Percentiles rank a stretch among this genome's conserved stretches.
Conservation (phyloP, 2,329 filamentous ascomycete species). For the Monosporascus sp. region DNA sequence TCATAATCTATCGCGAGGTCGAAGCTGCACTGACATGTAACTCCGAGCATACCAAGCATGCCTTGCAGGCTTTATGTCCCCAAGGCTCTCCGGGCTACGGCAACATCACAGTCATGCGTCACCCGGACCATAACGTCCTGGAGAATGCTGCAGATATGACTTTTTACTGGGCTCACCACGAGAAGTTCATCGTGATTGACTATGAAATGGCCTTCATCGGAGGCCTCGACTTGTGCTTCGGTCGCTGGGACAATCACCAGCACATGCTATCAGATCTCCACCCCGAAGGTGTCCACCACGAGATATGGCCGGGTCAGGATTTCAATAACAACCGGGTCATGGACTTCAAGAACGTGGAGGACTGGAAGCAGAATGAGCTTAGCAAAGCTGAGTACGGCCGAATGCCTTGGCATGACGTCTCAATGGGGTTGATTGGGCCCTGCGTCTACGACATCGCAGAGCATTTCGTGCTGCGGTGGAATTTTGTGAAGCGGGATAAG, state of each 20-base stretch:
- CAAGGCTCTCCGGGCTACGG: slow-evolving; percentile 75
- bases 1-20: slow-evolving; percentile 89
- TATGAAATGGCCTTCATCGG: slow-evolving; percentile 89
- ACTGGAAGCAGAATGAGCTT: slow-evolving; percentile 91
- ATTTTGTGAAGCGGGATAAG: slow-evolving; percentile 95
- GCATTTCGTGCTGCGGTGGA: slow-evolving; percentile 93
- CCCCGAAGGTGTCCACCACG: slow-evolving; percentile 72
- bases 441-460: slow-evolving; percentile 92
- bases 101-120: slow-evolving; percentile 84
- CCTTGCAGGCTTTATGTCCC: slow-evolving; percentile 72
- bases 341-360: slow-evolving; percentile 86
- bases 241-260: slow-evolving; percentile 84
- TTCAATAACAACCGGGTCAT: slow-evolving; percentile 97
- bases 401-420: slow-evolving; percentile 98
- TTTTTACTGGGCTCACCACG: slow-evolving; percentile 96
- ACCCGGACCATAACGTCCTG: slow-evolving; percentile 92
- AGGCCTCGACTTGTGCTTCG: slow-evolving; percentile 91
- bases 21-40: slow-evolving; percentile 83
- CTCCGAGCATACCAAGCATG: slow-evolving; percentile 86
- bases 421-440: slow-evolving; percentile 86
- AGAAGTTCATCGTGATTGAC: slow-evolving; percentile 95
- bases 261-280: slow-evolving; percentile 85
- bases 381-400: slow-evolving; percentile 87
- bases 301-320: slow-evolving; percentile 92
- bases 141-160: slow-evolving; percentile 95